Evolutionary conservation across 2,329 filamentous ascomycete genomes (phyloP).

Genomic region (Aspergillus sergii): DNA sequence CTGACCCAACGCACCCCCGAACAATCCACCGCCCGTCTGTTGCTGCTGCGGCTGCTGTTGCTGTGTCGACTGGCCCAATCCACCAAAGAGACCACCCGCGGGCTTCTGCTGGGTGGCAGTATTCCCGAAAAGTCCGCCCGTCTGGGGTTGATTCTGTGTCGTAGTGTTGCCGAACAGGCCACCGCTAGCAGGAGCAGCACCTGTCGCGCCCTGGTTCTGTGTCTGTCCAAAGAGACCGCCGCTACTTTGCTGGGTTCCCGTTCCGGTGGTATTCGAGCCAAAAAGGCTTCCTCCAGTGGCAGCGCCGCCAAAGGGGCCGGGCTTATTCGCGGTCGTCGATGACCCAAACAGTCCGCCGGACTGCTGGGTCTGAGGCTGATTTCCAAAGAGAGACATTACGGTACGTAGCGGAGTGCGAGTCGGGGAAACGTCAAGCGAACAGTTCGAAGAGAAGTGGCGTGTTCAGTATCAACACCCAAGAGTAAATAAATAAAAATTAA

Average conservation of each 20-base stretch:
- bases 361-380: constrained; percentile 25
- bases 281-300: constrained; percentile 37
- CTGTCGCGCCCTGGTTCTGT: constrained; percentile 24
- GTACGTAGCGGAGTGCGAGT: constrained; percentile 2
- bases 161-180: constrained; percentile 31
- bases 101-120: constrained; percentile 30
- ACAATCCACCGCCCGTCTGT: constrained; percentile 27
- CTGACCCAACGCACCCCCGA: constrained; percentile 21
- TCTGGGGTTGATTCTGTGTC: constrained; percentile 22
- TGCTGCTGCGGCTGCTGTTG: constrained; percentile 26
- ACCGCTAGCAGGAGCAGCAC: constrained; percentile 16
- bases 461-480: background rate
- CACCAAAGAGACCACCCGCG: constrained; percentile 32
- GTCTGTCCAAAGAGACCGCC: constrained; percentile 22
- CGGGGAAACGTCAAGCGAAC: background rate
- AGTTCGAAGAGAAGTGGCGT: background rate
- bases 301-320: constrained; percentile 41
- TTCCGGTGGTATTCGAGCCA: constrained; percentile 19
- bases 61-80: constrained; percentile 14
- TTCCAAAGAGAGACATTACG: constrained; percentile 45
- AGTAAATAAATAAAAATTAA: background rate
- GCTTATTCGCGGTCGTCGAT: constrained; percentile 31
- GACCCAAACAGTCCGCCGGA: constrained; percentile 34
- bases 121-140: constrained; percentile 43
- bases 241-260: constrained; percentile 18